Base-by-base conservation (phyloP, 2,329 filamentous ascomycete species). In the Cordyceps cicadae region DNA sequence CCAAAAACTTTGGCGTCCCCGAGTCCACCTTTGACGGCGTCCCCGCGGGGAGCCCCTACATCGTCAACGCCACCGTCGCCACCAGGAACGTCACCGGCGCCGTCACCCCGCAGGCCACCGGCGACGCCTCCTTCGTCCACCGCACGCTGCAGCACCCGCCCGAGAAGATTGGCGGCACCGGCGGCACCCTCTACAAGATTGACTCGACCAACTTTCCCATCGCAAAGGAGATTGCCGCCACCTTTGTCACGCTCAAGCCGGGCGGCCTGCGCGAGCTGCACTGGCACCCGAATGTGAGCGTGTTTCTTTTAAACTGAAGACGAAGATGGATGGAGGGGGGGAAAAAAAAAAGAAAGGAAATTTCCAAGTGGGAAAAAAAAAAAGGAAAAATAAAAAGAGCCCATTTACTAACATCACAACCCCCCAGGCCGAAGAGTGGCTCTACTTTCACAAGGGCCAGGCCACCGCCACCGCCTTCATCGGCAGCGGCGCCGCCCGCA, bases 181-280 rank as follows among this genome's bases (percentile, higher is more conserved):
- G 84, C 6, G 86, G 87, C 51, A 80, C 77, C 5, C 79, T 89
- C 64, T 79, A 79, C 62, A 85, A 86, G 69, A 83, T 88, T 46
- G 85, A 89, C 67, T 85, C 82, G 2, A 83, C 79, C 41, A 89
- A 86, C 62, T 89, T 89, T 67, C 86, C 86, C 0, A 79, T 84
- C 26, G 78, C 82, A 37, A 87, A 81, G 65, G 89, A 86, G 0
- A 82, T 89, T 55, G 86, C 86, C 1, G 83, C 86, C 0, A 82
- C 84, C 0, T 79, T 87, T 62, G 84, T 89, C 1, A 81, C 80
- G 0, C 76, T 89, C 11, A 79, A 87, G 72, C 87, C 87, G 0
- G 79, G 79, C 45, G 86, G 79, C 1, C 71, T 89, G 46, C 75
- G 87, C 32, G 86, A 89, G 72, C 73, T 89, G 34, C 86, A 88